Evolutionary conservation across 257 asterid species (phyloP).

Genomic region (Sherardia arvensis): DNA sequence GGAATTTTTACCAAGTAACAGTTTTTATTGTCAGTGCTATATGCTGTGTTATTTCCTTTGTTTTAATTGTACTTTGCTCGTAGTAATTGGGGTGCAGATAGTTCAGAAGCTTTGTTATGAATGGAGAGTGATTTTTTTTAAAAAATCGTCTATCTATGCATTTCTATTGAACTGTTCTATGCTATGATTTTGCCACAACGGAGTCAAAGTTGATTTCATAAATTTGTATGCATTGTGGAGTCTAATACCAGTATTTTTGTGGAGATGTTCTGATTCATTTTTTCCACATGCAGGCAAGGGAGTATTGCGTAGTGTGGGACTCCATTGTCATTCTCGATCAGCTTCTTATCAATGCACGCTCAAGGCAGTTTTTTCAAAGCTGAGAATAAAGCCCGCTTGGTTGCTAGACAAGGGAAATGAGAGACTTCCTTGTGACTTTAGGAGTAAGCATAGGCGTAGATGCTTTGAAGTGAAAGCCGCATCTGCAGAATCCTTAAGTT

Average conservation of each 20-base stretch:
- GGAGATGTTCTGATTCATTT: constrained; percentile 1
- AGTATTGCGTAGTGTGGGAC: constrained; percentile 13
- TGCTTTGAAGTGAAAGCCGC: constrained; percentile 33
- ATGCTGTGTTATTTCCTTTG: neutral
- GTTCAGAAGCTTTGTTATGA: neutral
- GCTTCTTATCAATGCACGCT: constrained; percentile 21
- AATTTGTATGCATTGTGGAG: neutral
- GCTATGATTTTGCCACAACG: neutral
- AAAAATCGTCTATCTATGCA: no score
- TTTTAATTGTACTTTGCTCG: neutral
- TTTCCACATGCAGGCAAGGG: constrained; percentile 33
- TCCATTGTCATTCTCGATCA: constrained; percentile 14
- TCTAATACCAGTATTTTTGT: neutral
- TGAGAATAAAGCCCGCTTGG: constrained; percentile 21
- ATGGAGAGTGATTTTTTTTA: neutral
- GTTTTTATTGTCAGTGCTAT: neutral
- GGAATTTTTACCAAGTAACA: neutral
- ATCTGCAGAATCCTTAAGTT: constrained; percentile 37
- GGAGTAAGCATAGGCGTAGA: constrained; percentile 17
- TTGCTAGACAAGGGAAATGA: constrained; percentile 20
- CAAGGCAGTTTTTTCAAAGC: constrained; percentile 20
- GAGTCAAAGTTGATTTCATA: neutral
- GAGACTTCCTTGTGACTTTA: constrained; percentile 12
- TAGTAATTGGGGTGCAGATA: neutral
- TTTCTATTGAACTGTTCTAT: neutral